phyloP scores from a whole-genome alignment of 306 rosid species.

The Ochetophila trinervis region DNA sequence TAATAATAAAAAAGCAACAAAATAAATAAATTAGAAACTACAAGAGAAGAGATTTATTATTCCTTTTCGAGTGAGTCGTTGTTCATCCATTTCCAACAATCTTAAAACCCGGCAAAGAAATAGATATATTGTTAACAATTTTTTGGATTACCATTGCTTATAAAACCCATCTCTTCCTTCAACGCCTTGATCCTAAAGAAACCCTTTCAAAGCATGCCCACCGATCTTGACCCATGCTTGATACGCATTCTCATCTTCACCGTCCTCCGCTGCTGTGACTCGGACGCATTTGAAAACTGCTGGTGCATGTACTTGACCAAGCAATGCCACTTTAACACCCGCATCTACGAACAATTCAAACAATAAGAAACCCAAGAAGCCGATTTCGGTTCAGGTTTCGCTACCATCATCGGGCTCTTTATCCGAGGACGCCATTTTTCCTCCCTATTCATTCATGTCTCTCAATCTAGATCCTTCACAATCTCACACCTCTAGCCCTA shows the following conservation, averaged over 20 bases:
- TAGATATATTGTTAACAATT: conserved; percentile 35
- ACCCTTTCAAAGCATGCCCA: conserved; percentile 88
- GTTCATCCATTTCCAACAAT: conserved; percentile 6
- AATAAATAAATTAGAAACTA: conserved; percentile 27
- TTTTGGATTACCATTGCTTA: conserved; percentile 66
- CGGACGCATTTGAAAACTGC: conserved; percentile 95
- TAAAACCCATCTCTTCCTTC: conserved; percentile 59
- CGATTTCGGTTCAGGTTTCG: too few species aligned
- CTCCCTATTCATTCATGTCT: conserved; percentile 7
- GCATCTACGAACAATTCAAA: too few species aligned
- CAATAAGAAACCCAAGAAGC: too few species aligned
- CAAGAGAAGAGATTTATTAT: background rate
- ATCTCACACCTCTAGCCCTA: conserved; percentile 19
- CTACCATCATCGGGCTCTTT: conserved; percentile 59
- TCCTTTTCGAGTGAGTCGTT: conserved; percentile 29
- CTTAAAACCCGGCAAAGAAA: background rate
- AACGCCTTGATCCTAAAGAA: conserved; percentile 77
- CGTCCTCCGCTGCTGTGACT: conserved; percentile 82
- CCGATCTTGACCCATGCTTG: conserved; percentile 82
- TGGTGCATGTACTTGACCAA: conserved; percentile 72
- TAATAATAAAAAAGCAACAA: background rate
- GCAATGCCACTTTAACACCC: conserved; percentile 60
- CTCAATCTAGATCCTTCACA: conserved; percentile 44
- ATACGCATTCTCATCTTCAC: conserved; percentile 76
- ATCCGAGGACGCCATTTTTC: conserved; percentile 55